Base-by-base conservation (phyloP, 305 asterid genomes). In the Caryopteris hybrid region DNA sequence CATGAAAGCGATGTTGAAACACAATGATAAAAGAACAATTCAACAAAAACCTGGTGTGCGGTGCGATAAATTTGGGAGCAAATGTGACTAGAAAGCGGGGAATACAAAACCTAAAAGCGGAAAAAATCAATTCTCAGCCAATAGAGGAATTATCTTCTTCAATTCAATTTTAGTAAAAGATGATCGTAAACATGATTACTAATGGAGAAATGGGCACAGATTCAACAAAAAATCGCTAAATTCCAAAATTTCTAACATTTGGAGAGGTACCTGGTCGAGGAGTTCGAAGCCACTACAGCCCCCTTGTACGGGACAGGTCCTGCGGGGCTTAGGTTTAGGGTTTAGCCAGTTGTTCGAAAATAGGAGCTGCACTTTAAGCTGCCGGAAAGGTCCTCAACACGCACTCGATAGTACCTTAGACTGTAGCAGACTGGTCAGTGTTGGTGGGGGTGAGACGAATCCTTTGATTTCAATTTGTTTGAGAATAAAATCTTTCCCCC, bases 21-120 rank as follows among this genome's bases (percentile, higher is more conserved):
- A 66, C 53, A 48, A 16, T 9, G 36, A 22, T 48, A 68, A 16
- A 8, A 55, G n/a, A 12, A 58, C 75, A 9, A 61, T 71, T 62
- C 50, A 34, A 43, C 80, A 71, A 71, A 74, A 78, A 78, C 64
- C 45, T 74, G 54, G 74, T 51, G 63, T 57, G 78, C 78, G 52
- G 41, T 3, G 2, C 0, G 9, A 42, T 5, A 21, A 21, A 10
- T n/a, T 23, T 56, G n/a, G n/a, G n/a, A 20, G 39, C 2, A 6
- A 22, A 21, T n/a, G n/a, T n/a, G n/a, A n/a, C n/a, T n/a, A 1
- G 0, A 13, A 4, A 2, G 54, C 7, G 13, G 31, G 41, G 27
- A 48, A 56, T 12, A 31, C 12, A 23, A 68, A n/a, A n/a, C n/a
- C n/a, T n/a, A n/a, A n/a, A n/a, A n/a, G n/a, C n/a, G n/a, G n/a